Conservation (phyloP, 1,284 basidiomycete species). For the Chalciporus sp. region DNA sequence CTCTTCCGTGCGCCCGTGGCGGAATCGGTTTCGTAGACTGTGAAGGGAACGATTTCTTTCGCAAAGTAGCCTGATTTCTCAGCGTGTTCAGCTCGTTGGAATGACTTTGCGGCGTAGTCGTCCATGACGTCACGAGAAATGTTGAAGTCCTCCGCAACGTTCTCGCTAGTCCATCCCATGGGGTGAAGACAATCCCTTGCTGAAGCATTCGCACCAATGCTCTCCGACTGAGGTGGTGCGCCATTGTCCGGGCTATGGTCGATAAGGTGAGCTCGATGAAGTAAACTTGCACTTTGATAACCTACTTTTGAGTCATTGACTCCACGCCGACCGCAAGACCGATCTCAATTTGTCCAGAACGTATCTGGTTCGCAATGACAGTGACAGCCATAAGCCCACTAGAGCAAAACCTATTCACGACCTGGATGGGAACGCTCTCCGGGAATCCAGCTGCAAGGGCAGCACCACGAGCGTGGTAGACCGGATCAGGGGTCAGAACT, state of each 20-base stretch:
- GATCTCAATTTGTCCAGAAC: conserved; percentile 80
- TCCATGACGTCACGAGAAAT: conserved; percentile 87
- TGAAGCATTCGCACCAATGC: conserved; percentile 50
- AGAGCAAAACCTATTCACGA: conserved; percentile 80
- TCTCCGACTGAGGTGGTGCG: conserved; percentile 60
- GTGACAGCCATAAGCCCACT: conserved; percentile 77
- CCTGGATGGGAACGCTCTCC: conserved; percentile 73
- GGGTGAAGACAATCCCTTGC: conserved; percentile 66
- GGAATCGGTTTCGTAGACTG: conserved; percentile 59
- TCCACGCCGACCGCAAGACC: conserved; percentile 86
- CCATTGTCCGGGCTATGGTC: conserved; percentile 63
- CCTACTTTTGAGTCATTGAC: conserved; percentile 79
- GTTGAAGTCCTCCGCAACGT: conserved; percentile 73
- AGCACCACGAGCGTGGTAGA: conserved; percentile 71
- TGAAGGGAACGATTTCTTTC: conserved; percentile 83
- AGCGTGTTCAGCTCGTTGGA: conserved; percentile 74
- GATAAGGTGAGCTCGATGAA: not conserved
- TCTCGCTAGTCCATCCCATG: conserved; percentile 90
- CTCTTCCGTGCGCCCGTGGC: conserved; percentile 54
- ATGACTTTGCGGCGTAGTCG: conserved; percentile 77
- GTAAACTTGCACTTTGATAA: conserved; percentile 3
- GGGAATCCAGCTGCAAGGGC: conserved; percentile 84
- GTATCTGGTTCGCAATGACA: conserved; percentile 80
- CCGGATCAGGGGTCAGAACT: conserved; percentile 60
- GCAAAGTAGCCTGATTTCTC: conserved; percentile 70